phyloP scores from a whole-genome alignment of 257 asterid species.

The Echium plantagineum region DNA sequence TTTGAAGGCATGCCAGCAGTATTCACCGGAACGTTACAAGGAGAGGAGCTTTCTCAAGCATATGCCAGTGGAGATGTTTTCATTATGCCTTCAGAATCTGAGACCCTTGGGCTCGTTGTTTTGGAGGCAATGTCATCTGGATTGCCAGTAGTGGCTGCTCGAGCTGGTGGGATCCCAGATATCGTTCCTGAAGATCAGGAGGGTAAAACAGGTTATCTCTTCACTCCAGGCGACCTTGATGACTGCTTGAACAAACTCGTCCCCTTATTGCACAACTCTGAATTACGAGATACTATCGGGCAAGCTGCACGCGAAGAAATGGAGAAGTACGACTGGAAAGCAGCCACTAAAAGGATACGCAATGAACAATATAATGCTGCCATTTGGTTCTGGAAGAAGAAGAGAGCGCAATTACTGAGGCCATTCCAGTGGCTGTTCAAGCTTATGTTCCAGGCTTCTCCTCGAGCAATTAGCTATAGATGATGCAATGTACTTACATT shows the following conservation, averaged over 20 bases:
- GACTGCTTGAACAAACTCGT: slow-evolving; percentile 75
- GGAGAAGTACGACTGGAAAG: slow-evolving; percentile 94
- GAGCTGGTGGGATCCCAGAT: slow-evolving; percentile 96
- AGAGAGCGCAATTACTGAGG: slow-evolving; percentile 41
- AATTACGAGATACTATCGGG: slow-evolving; percentile 61
- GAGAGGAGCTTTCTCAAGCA: slow-evolving; percentile 93
- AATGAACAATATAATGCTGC: slow-evolving; percentile 79
- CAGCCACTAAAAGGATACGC: slow-evolving; percentile 73
- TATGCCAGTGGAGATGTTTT: slow-evolving; percentile 92
- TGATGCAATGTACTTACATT: not conserved
- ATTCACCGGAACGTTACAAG: slow-evolving; percentile 81
- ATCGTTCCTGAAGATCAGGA: slow-evolving; percentile 76
- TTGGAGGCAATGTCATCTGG: slow-evolving; percentile 98
- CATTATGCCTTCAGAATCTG: slow-evolving; percentile 62
- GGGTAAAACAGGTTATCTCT: slow-evolving; percentile 74
- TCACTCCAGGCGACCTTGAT: slow-evolving; percentile 69
- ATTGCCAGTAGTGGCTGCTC: slow-evolving; percentile 88
- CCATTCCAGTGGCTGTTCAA: slow-evolving; percentile 69
- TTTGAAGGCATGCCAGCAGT: slow-evolving; percentile 72
- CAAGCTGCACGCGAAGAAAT: slow-evolving; percentile 69
- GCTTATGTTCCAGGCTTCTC: slow-evolving; percentile 16
- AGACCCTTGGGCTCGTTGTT: slow-evolving; percentile 74
- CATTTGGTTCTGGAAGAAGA: slow-evolving; percentile 87
- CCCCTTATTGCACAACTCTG: slow-evolving; percentile 48
- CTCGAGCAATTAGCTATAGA: slow-evolving; percentile 25